Evolutionary conservation across 1,139 yeast genomes (phyloP).

Genomic region (Kodamaea arcana): DNA sequence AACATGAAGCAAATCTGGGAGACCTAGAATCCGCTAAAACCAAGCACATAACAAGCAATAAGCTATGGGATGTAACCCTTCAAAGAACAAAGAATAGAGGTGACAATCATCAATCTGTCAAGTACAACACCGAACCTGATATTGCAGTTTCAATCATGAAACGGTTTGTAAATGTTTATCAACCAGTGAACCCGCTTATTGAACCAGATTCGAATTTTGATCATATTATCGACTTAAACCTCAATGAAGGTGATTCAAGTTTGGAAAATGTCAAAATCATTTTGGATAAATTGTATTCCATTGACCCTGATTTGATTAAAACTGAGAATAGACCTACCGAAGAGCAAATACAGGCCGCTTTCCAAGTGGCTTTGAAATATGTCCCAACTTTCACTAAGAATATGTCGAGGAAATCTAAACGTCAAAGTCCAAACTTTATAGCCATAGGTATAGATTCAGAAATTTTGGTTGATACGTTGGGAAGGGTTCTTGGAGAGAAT

Average conservation of each 20-base stretch:
- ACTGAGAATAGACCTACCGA: conserved; percentile 34
- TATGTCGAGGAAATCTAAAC: conserved; percentile 15
- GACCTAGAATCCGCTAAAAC: too few species aligned
- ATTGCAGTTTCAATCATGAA: conserved; percentile 59
- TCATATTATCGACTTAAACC: conserved; percentile 48
- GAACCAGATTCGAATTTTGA: conserved; percentile 72
- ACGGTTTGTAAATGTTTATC: conserved; percentile 70
- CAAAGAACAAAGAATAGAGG: conserved; percentile 67
- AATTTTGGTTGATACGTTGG: conserved; percentile 5
- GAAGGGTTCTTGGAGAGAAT: conserved; percentile 12
- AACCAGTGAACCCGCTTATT: conserved; percentile 43
- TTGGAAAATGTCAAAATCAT: conserved; percentile 47
- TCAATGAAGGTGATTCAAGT: conserved; percentile 43
- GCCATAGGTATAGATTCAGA: conserved; percentile 22
- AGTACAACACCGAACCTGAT: conserved; percentile 39
- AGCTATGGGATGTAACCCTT: conserved; percentile 50
- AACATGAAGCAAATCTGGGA: background rate
- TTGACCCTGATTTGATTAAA: conserved; percentile 47
- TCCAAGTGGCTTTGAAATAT: conserved; percentile 46
- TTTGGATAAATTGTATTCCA: conserved; percentile 30
- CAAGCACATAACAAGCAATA: conserved; percentile 20
- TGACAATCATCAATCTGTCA: conserved; percentile 86
- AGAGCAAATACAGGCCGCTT: conserved; percentile 37
- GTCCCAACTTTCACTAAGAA: conserved; percentile 43
- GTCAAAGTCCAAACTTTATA: conserved; percentile 19